phyloP scores from a whole-genome alignment of 2,329 filamentous ascomycete species.

The Xylariomycetidae sp. region DNA sequence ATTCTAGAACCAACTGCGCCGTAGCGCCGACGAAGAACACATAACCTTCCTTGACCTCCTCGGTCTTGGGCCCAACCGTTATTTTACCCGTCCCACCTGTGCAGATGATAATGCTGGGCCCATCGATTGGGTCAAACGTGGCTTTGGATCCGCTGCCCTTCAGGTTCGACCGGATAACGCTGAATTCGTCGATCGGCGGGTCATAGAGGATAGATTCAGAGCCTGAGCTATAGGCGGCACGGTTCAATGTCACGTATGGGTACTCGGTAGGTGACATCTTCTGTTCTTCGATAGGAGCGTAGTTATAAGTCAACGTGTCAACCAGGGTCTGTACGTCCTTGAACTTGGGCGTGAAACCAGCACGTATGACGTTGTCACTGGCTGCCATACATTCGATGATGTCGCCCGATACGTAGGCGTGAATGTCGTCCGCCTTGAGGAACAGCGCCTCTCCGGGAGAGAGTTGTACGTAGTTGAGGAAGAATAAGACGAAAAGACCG shows the following conservation, averaged over 20 bases:
- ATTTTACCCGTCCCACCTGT: slow-evolving; percentile 80
- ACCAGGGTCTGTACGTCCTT: slow-evolving; percentile 90
- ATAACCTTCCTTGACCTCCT: slow-evolving; percentile 68
- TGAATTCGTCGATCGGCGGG: slow-evolving; percentile 94
- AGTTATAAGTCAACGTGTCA: slow-evolving; percentile 89
- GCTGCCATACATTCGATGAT: slow-evolving; percentile 99
- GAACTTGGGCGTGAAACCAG: slow-evolving; percentile 97
- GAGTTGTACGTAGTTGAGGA: slow-evolving; percentile 91
- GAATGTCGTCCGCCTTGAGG: slow-evolving; percentile 92
- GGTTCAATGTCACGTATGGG: slow-evolving; percentile 78
- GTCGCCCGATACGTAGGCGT: slow-evolving; percentile 88
- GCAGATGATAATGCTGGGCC: slow-evolving; percentile 90
- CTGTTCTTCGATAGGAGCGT: slow-evolving; percentile 89
- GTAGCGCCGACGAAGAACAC: slow-evolving; percentile 86
- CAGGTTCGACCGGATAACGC: slow-evolving; percentile 76
- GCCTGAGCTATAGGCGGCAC: slow-evolving; percentile 71
- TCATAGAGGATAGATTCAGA: slow-evolving; percentile 78
- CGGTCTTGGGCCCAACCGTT: slow-evolving; percentile 74
- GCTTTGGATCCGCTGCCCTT: slow-evolving; percentile 70
- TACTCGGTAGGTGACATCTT: slow-evolving; percentile 87
- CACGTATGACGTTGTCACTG: slow-evolving; percentile 97
- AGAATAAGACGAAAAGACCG: slow-evolving; percentile 92
- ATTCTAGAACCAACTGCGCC: slow-evolving; percentile 77
- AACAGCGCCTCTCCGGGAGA: slow-evolving; percentile 91
- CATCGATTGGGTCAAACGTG: slow-evolving; percentile 81